Evolutionary conservation across 345 rosid genomes (phyloP).

Genomic region (Brassica carinata): DNA sequence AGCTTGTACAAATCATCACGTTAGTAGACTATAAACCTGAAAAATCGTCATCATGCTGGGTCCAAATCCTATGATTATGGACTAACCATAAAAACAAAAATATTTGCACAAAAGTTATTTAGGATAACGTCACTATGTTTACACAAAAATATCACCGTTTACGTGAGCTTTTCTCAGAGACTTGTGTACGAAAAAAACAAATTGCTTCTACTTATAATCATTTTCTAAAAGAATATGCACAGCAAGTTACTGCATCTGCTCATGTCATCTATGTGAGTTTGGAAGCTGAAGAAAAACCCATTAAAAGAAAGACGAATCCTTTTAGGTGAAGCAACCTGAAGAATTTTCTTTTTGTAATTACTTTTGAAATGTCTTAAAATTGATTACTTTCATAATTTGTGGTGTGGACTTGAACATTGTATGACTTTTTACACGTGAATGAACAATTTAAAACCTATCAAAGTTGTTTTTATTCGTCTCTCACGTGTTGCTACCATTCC

Average conservation of each 20-base stretch:
- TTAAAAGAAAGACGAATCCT: conserved; percentile 28
- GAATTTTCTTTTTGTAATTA: not conserved
- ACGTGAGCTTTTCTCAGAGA: not conserved
- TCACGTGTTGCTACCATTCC: conserved; percentile 40
- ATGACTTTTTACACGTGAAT: conserved; percentile 37
- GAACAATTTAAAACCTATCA: conserved; percentile 20
- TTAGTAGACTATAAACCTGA: not conserved
- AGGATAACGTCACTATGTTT: not conserved
- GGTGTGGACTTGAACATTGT: conserved; percentile 18
- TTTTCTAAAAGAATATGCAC: conserved; percentile 20
- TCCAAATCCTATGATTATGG: not conserved
- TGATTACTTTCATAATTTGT: conserved; percentile 11
- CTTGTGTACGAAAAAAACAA: conserved; percentile 1
- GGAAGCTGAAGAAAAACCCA: conserved; percentile 25
- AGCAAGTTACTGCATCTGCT: conserved; percentile 13
- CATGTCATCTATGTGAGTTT: conserved; percentile 24
- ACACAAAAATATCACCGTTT: not conserved
- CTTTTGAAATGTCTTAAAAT: conserved; percentile 14
- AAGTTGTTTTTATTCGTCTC: conserved; percentile 26
- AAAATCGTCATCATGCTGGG: not conserved
- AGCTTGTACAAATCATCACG: not conserved
- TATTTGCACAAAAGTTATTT: not conserved
- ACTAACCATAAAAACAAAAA: not conserved
- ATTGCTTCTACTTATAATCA: not conserved
- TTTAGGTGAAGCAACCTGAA: conserved; percentile 39